These are phyloP conservation scores for Myxozyma udenii DNA, from an alignment of 805 yeast genomes.

Conservation along the genomic window DNA sequence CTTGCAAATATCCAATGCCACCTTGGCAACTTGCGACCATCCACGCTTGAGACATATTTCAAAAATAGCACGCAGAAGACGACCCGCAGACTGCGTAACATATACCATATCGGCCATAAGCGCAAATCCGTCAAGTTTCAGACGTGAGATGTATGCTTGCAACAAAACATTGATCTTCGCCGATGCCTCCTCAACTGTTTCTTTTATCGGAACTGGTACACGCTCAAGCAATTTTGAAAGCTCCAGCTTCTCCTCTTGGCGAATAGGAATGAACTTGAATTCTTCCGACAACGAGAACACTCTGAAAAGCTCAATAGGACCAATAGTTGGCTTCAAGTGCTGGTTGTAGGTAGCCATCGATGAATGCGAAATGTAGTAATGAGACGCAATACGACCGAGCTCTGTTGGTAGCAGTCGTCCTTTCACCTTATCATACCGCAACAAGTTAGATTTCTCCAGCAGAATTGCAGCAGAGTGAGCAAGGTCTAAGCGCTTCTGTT, in stretches of 20 bases:
- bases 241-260: slow-evolving; percentile 82
- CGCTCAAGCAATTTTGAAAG: slow-evolving; percentile 62
- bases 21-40: slow-evolving; percentile 65
- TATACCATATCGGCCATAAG: slow-evolving; percentile 89
- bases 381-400: slow-evolving; percentile 79
- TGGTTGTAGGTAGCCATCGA: slow-evolving; percentile 68
- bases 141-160: slow-evolving; percentile 80
- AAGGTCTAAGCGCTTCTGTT: slow-evolving; percentile 60
- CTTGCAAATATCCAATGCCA: slow-evolving; percentile 63
- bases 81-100: slow-evolving; percentile 87
- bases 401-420: slow-evolving; percentile 59
- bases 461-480: slow-evolving; percentile 70
- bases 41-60: slow-evolving; percentile 68
- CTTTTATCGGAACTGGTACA: slow-evolving; percentile 85
- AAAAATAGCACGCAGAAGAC: slow-evolving; percentile 78
- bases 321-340: slow-evolving; percentile 59
- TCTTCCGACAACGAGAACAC: slow-evolving; percentile 81
- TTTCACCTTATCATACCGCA: slow-evolving; percentile 52
- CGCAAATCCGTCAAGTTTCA: slow-evolving; percentile 82
- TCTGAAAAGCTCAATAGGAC: slow-evolving; percentile 70
- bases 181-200: slow-evolving; percentile 61
- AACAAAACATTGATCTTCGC: slow-evolving; percentile 77
- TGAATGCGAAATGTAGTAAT: slow-evolving; percentile 72
- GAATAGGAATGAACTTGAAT: slow-evolving; percentile 74
- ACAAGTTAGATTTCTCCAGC: slow-evolving; percentile 55